Base-by-base conservation (phyloP, 495 filamentous ascomycete species). In the Aspergillus avenaceus region DNA sequence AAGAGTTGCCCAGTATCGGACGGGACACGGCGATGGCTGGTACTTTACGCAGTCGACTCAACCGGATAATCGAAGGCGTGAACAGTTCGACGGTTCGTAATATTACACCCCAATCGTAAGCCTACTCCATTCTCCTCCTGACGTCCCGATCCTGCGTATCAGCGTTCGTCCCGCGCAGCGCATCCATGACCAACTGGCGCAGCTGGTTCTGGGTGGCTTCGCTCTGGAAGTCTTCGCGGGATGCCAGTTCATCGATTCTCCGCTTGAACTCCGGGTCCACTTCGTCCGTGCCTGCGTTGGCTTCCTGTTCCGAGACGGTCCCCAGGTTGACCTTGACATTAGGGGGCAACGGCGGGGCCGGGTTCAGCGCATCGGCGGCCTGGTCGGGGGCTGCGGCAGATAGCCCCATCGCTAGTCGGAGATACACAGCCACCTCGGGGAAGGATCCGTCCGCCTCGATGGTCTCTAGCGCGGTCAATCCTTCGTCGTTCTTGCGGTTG, bases 191-290 rank as follows among this genome's bases (percentile, higher is more conserved):
- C 52, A 95, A 64, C 41, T 77, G 74, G 45, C 86, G 79, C 54
- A 95, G 64, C 56, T 84, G 75, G 27, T 73, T 77, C 59, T 95
- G 88, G 2, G 83, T 82, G 38, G 82, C 82, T 38, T 84, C 82
- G 45, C 79, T 82, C 48, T 86, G 69, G 55, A 91, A 90, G 52
- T 92, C 85, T 32, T 82, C 80, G 12, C 86, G 75, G 37, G 81
- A 74, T 13, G 88, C 86, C 54, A 92, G 65, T 61, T 90, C 80
- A 53, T 92, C 88, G 60, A 95, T 91, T 48, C 84, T 71, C 45
- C 81, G 72, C 56, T 83, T 80, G 50, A 92, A 83, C 44, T 84
- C 88, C 3, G 86, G 82, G 60, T 92, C 87, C 5, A 78, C 79
- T 27, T 72, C 70, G 8, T 64, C 65, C 5, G 58, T 58, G 6